A percentile compares a stretch with the other conserved stretches of the same genome.
Conservation (phyloP, 2,329 filamentous ascomycete genomes). For the Penicillium occitanis region DNA sequence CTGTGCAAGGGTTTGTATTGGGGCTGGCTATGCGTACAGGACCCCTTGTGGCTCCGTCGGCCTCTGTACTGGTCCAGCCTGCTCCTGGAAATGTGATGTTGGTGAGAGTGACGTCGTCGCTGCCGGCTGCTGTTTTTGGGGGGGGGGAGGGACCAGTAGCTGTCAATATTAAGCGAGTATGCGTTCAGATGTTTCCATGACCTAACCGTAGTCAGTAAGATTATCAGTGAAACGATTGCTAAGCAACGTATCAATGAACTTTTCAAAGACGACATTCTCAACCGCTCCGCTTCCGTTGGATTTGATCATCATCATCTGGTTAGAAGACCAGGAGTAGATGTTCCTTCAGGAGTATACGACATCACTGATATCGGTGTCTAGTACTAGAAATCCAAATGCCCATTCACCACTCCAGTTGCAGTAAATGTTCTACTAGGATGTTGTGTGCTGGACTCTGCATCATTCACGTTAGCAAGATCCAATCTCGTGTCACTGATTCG, state of each 20-base stretch:
- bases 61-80: not conserved
- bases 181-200: conserved; percentile 51
- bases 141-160: not conserved
- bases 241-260: conserved; percentile 50
- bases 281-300: conserved; percentile 52
- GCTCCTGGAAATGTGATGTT: not conserved
- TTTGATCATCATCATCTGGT: conserved; percentile 51
- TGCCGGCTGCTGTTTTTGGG: not conserved
- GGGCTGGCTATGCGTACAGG: not conserved
- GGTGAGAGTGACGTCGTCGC: not conserved
- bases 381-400: not conserved
- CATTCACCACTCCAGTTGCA: not conserved
- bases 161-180: conserved; percentile 42
- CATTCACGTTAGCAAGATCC: not conserved
- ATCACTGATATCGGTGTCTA: not conserved
- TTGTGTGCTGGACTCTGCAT: not conserved
- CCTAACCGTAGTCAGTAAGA: conserved; percentile 34
- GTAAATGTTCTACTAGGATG: not conserved
- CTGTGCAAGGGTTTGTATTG: not conserved
- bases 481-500: not conserved
- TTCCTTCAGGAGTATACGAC: not conserved
- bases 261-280: conserved; percentile 38
- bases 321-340: not conserved
- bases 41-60: not conserved
- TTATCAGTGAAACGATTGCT: not conserved